Evolutionary conservation across 805 yeast genomes (phyloP), one percentile per base, ranked within the genome.

Genomic region (Citeromyces matritensis): DNA sequence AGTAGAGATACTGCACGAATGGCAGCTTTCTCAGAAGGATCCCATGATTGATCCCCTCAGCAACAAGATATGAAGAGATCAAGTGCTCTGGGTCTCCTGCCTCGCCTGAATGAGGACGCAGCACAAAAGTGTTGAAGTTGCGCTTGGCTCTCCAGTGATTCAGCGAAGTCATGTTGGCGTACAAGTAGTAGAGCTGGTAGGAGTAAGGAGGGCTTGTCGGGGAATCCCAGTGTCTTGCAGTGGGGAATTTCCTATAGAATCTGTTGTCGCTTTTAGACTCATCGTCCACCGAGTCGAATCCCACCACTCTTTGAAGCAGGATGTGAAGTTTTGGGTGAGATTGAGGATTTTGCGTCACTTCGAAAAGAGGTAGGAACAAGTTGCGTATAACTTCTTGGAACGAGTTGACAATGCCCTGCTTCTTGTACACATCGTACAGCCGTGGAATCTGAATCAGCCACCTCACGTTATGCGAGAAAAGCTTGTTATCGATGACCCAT

Each of bases 41-140:
- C 35, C 99, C 99, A 51, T 91, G 99, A 9, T 94, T 82, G 37
- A 91, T 91, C 32, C 94, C 83, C 47, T 88, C 93, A 1, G 96
- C 75, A 1, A 91, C 72, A 45, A 91, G 56, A 45, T 80, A 91
- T 2, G 98, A 86, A 31, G 86, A 69, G 29, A 86, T 82, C 47
- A 93, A 63, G 59, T 91, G 98, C 47, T 91, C 97, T 1, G 97
- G 96, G 48, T 91, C 98, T 37, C 99, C 99, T n/a, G 98, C 99
- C 55, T 91, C 99, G 39, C 99, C 99, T 43, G 95, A 83, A 53
- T 91, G 99, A 3, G 99, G 99, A 45, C 98, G 70, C 44, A 91
- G 60, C n/a, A 84, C 93, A 55, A 91, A 77, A 0, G 96, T 86
- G 51, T 81, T 86, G 55, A 72, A 80, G 0, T 81, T 79, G 35